Evolutionary conservation across 345 rosid species (phyloP).

Genomic region (Euphorbia pulcherrima): DNA sequence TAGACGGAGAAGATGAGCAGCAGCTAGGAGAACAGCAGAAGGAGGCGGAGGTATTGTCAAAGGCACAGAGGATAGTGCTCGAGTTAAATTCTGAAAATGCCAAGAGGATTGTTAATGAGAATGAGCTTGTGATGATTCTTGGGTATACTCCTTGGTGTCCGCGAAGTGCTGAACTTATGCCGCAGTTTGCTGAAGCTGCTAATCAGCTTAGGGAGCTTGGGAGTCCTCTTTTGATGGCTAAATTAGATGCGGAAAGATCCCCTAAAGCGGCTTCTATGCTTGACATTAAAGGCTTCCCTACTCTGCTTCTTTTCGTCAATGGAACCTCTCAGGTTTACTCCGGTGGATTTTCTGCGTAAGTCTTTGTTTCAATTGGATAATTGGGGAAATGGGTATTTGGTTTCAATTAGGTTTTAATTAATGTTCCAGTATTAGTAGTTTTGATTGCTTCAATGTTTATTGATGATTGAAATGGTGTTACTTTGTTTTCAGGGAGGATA

Average conservation of each 20-base stretch:
- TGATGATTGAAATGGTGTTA: slow-evolving; percentile 18
- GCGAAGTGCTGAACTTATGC: slow-evolving; percentile 91
- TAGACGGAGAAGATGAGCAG: slow-evolving; percentile 26
- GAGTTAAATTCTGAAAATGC: slow-evolving; percentile 60
- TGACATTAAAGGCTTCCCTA: slow-evolving; percentile 72
- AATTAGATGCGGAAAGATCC: slow-evolving; percentile 78
- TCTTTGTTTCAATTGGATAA: neutral
- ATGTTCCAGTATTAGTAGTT: neutral
- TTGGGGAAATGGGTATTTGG: neutral
- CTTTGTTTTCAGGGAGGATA: slow-evolving; percentile 50
- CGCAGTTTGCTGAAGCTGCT: slow-evolving; percentile 78
- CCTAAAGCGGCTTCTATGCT: slow-evolving; percentile 58
- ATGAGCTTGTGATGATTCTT: slow-evolving; percentile 63
- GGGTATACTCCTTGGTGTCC: slow-evolving; percentile 91
- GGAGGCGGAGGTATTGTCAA: slow-evolving; percentile 69
- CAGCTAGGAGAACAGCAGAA: slow-evolving; percentile 33
- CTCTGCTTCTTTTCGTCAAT: slow-evolving; percentile 70
- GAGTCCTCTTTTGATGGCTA: slow-evolving; percentile 64
- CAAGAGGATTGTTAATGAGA: slow-evolving; percentile 41
- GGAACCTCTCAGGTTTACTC: slow-evolving; percentile 58
- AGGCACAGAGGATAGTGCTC: slow-evolving; percentile 70
- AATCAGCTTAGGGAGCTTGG: slow-evolving; percentile 59
- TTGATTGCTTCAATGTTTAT: neutral
- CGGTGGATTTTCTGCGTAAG: slow-evolving; percentile 80
- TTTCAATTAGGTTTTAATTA: neutral